Percentiles rank a stretch among this genome's conserved stretches.
These are phyloP conservation scores for Trichoderma endophyticum DNA, from an alignment of 2,329 filamentous ascomycete species.

Conservation along the genomic window DNA sequence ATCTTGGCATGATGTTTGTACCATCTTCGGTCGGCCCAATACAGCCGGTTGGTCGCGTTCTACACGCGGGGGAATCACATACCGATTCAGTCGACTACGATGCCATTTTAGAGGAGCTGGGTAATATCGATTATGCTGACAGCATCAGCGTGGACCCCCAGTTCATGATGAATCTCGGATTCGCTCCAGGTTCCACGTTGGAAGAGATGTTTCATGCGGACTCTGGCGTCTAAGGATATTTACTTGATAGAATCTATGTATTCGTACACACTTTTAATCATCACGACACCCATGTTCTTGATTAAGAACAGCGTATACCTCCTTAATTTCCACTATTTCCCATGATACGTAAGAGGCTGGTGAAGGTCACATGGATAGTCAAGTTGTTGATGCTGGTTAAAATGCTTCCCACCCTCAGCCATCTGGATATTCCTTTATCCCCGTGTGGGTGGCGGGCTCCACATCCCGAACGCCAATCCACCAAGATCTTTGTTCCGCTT, in stretches of 20 bases:
- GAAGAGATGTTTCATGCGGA: slow-evolving; percentile 2
- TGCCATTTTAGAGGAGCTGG: slow-evolving; percentile 11
- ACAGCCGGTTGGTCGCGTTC: not conserved
- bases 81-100: not conserved
- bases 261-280: not conserved
- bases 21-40: not conserved
- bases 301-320: not conserved
- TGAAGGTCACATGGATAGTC: not conserved
- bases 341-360: slow-evolving; percentile 5
- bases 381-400: not conserved
- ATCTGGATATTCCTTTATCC: slow-evolving; percentile 14
- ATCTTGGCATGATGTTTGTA: not conserved
- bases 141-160: slow-evolving; percentile 7
- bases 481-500: not conserved
- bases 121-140: slow-evolving; percentile 8
- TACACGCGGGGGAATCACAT: not conserved
- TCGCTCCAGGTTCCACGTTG: slow-evolving; percentile 4
- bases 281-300: not conserved
- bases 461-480: not conserved
- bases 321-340: not conserved
- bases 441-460: slow-evolving; percentile 3
- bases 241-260: not conserved
- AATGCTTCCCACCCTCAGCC: not conserved
- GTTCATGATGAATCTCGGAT: slow-evolving; percentile 14
- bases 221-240: not conserved